Conservation (phyloP, 352 stramenopile genomes). For the Phytophthora crassamura region DNA sequence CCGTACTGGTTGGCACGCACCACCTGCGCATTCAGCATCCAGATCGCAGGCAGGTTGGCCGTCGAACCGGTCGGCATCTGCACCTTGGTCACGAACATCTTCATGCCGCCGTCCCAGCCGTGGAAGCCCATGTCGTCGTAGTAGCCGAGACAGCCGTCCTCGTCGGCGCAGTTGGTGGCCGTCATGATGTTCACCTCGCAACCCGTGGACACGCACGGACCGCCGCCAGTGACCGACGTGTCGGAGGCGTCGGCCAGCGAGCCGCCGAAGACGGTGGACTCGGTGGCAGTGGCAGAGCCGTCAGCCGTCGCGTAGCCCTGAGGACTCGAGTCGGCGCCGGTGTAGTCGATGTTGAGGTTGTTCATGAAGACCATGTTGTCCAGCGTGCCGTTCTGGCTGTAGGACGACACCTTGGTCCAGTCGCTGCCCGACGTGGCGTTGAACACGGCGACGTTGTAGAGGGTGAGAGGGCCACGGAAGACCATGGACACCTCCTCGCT, state of each 20-base stretch:
- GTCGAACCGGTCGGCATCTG: conserved; percentile 52
- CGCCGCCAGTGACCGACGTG: conserved; percentile 41
- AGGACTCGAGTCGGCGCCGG: conserved; percentile 40
- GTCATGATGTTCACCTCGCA: conserved; percentile 83
- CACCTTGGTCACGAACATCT: conserved; percentile 81
- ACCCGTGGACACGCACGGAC: conserved; percentile 63
- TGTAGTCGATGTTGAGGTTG: conserved; percentile 65
- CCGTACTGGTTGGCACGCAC: conserved; percentile 72
- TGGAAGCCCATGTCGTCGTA: conserved; percentile 71
- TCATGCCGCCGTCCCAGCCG: conserved; percentile 71
- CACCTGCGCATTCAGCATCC: conserved; percentile 80
- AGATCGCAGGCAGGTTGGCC: conserved; percentile 71
- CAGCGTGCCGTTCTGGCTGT: conserved; percentile 33
- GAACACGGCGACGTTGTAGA: conserved; percentile 67
- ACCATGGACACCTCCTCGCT: conserved; percentile 60
- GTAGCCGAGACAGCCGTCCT: conserved; percentile 66
- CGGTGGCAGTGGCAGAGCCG: conserved; percentile 30
- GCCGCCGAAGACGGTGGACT: conserved; percentile 43
- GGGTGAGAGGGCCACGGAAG: conserved; percentile 60
- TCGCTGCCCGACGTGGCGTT: conserved; percentile 31
- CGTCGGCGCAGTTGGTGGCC: conserved; percentile 48
- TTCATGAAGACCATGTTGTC: conserved; percentile 67
- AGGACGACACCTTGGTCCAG: conserved; percentile 55
- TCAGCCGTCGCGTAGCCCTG: conserved; percentile 49
- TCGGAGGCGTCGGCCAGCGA: conserved; percentile 57